Conservation (phyloP, 2,329 filamentous ascomycete species). For the Apiospora aurea region DNA sequence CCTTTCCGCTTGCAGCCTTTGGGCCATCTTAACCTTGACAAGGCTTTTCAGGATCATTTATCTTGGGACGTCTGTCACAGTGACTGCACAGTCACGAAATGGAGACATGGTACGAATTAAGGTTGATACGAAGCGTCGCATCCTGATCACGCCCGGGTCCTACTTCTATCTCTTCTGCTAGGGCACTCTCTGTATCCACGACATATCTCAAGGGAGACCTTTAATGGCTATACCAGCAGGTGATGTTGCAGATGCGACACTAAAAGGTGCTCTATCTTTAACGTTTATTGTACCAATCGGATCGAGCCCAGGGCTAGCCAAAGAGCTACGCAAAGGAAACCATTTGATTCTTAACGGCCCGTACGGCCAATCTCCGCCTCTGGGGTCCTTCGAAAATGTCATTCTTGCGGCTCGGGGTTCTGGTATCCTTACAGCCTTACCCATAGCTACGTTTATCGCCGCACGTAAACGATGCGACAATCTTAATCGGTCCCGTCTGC, state of each 20-base stretch:
- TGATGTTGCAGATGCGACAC: not conserved
- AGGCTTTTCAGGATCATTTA: not conserved
- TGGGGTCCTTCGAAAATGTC: constrained; percentile 7
- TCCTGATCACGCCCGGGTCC: constrained; percentile 9
- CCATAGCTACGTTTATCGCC: constrained; percentile 12
- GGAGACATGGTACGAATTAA: not conserved
- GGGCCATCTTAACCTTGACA: constrained; percentile 9
- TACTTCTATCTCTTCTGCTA: constrained; percentile 13
- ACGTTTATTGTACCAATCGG: not conserved
- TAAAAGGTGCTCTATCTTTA: not conserved
- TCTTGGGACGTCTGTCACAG: constrained; percentile 8
- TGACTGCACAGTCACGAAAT: constrained; percentile 12
- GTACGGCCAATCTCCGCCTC: constrained; percentile 5
- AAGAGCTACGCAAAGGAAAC: constrained; percentile 1
- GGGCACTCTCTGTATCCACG: constrained; percentile 1
- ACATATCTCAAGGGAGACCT: constrained; percentile 10
- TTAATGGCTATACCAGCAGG: constrained; percentile 10
- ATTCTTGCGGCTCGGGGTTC: constrained; percentile 1
- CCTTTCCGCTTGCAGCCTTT: constrained; percentile 3
- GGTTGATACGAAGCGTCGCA: constrained; percentile 1
- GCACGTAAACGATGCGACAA: constrained; percentile 2
- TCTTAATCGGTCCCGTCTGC: constrained; percentile 5
- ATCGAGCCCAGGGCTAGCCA: not conserved
- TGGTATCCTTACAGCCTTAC: constrained; percentile 2
- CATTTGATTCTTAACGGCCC: not conserved